Percentiles rank a stretch among this genome's conserved stretches.
Evolutionary conservation across 306 rosid genomes (phyloP).

Genomic region (Lathyrus sativus): DNA sequence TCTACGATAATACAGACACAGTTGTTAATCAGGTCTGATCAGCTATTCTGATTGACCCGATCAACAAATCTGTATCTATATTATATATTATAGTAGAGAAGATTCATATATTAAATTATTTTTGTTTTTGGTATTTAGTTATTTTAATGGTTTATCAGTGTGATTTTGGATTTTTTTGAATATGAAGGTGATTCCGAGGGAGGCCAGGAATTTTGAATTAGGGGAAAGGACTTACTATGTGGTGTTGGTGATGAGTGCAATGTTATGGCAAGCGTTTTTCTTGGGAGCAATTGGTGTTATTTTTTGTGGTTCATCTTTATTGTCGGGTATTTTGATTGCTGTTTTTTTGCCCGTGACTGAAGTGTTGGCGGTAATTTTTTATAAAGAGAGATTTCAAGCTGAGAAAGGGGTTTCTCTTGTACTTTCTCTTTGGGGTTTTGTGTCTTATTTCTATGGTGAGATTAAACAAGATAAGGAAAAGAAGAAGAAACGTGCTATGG

Average conservation of each 20-base stretch:
- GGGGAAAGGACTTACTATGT: slow-evolving; percentile 59
- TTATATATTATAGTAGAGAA: too few relatives aligned
- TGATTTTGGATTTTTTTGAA: not conserved
- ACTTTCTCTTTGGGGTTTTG: slow-evolving; percentile 73
- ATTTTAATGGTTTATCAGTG: not conserved
- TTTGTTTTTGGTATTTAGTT: not conserved
- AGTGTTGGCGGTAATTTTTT: slow-evolving; percentile 64
- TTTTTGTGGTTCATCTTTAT: slow-evolving; percentile 65
- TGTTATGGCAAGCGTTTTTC: slow-evolving; percentile 75
- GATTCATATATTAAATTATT: not conserved
- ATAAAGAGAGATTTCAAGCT: slow-evolving; percentile 56
- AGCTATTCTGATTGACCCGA: too few relatives aligned
- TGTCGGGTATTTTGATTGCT: slow-evolving; percentile 64
- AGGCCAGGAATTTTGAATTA: slow-evolving; percentile 53
- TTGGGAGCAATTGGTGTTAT: slow-evolving; percentile 75
- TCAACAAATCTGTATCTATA: too few relatives aligned
- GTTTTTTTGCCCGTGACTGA: slow-evolving; percentile 60
- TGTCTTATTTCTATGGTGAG: slow-evolving; percentile 76
- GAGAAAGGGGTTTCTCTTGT: slow-evolving; percentile 64
- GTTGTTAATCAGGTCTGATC: too few relatives aligned
- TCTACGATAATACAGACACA: too few relatives aligned
- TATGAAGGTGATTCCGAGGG: slow-evolving; percentile 67
- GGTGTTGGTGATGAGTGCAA: slow-evolving; percentile 48
- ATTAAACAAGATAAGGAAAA: slow-evolving; percentile 42
- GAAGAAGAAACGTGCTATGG: not conserved